phyloP scores from a whole-genome alignment of 345 rosid species.

The Eutrema yunnanense region DNA sequence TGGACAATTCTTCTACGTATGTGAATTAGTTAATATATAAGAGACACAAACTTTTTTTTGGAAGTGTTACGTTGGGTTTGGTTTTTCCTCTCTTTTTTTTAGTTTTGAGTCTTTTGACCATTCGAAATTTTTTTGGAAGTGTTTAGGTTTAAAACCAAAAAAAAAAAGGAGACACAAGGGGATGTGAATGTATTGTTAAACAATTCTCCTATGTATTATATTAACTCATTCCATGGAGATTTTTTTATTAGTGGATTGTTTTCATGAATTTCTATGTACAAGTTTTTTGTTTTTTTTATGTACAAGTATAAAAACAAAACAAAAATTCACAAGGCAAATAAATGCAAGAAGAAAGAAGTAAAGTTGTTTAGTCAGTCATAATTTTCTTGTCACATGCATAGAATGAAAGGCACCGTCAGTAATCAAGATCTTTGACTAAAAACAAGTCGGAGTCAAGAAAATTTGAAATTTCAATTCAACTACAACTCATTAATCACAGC shows the following conservation, averaged over 20 bases:
- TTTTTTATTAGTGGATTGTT: too few species aligned
- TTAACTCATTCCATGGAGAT: too few species aligned
- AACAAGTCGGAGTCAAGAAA: neutral
- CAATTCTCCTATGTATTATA: too few species aligned
- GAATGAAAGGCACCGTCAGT: neutral
- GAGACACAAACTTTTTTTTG: too few species aligned
- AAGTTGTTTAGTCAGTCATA: neutral
- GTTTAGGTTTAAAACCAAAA: too few species aligned
- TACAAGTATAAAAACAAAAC: neutral
- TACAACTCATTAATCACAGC: neutral
- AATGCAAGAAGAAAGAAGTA: neutral
- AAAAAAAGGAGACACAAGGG: neutral
- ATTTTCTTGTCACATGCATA: constrained; percentile 12
- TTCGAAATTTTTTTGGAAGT: too few species aligned
- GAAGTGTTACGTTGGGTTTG: too few species aligned
- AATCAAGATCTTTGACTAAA: neutral
- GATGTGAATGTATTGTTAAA: neutral
- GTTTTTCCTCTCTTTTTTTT: too few species aligned
- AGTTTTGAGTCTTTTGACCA: too few species aligned
- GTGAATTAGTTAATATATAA: too few species aligned
- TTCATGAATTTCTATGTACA: too few species aligned
- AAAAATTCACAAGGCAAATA: neutral
- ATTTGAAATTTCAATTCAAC: constrained; percentile 25
- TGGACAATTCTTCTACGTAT: neutral
- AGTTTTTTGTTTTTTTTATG: neutral